A percentile compares a stretch with the other conserved stretches of the same genome.
Evolutionary conservation across 352 stramenopile genomes (phyloP).

Genomic region (Peronospora destructor): DNA sequence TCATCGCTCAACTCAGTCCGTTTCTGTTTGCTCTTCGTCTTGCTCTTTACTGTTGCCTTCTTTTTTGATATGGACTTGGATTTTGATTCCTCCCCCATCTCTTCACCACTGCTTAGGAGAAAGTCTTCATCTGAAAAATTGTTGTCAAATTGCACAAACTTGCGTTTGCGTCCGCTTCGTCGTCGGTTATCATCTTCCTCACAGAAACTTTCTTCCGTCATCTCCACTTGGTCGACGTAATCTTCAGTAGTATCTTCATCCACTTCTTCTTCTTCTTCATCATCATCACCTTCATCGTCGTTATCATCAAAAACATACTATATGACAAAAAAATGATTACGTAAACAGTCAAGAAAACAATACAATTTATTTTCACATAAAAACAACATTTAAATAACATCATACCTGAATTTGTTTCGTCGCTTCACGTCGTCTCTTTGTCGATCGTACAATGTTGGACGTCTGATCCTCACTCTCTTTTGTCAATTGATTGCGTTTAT

Average conservation of each 20-base stretch:
- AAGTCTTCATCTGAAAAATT: slow-evolving; percentile 34
- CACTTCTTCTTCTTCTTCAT: slow-evolving; percentile 23
- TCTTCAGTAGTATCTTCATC: slow-evolving; percentile 33
- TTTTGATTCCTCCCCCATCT: slow-evolving; percentile 38
- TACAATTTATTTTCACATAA: too few species aligned
- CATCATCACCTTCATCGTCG: slow-evolving; percentile 16
- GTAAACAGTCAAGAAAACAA: slow-evolving; percentile 7
- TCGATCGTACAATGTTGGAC: slow-evolving; percentile 11
- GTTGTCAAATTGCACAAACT: slow-evolving; percentile 19
- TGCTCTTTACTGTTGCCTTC: slow-evolving; percentile 18
- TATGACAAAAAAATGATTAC: slow-evolving; percentile 3
- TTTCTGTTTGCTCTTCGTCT: slow-evolving; percentile 24
- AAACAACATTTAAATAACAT: neutral
- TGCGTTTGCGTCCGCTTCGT: slow-evolving; percentile 35
- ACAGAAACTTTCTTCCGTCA: slow-evolving; percentile 16
- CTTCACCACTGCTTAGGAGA: slow-evolving; percentile 29
- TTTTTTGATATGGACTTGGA: slow-evolving; percentile 18
- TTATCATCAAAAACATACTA: slow-evolving; percentile 3
- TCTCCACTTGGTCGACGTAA: slow-evolving; percentile 35
- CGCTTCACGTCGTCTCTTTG: slow-evolving; percentile 22
- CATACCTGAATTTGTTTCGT: slow-evolving; percentile 24
- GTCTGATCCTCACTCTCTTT: slow-evolving; percentile 9
- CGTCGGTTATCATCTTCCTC: slow-evolving; percentile 24
- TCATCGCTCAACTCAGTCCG: slow-evolving; percentile 29
- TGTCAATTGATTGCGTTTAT: slow-evolving; percentile 16